Conservation (phyloP, 306 rosid species). For the Morella rubra region DNA sequence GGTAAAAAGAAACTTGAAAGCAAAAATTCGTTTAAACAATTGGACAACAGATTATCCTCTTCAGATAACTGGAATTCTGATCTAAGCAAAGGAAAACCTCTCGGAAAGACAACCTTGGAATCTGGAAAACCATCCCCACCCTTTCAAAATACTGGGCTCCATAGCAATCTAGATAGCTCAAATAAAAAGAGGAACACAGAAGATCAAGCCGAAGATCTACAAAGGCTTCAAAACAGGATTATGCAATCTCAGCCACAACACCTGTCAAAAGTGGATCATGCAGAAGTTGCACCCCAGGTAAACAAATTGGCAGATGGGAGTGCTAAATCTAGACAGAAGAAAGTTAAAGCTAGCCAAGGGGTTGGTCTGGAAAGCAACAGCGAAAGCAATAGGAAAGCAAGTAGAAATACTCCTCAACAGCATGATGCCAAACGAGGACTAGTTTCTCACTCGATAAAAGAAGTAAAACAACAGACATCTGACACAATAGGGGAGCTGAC, state of each 20-base stretch:
- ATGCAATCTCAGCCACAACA: conserved; percentile 54
- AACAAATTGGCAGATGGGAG: conserved; percentile 50
- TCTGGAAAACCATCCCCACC: conserved; percentile 57
- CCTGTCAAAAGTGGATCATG: conserved; percentile 49
- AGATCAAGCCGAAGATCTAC: conserved; percentile 63
- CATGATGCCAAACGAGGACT: conserved; percentile 51
- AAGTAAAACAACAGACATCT: conserved; percentile 55
- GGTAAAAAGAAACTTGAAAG: conserved; percentile 70
- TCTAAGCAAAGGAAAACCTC: conserved; percentile 52
- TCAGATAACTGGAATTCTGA: conserved; percentile 64
- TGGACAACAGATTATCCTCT: conserved; percentile 46
- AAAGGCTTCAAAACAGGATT: conserved; percentile 50
- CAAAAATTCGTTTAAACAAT: conserved; percentile 64
- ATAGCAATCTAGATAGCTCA: conserved; percentile 52
- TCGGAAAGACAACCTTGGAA: conserved; percentile 49
- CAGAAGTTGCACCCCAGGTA: conserved; percentile 46
- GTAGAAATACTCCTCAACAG: conserved; percentile 44
- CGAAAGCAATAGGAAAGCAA: conserved; percentile 68
- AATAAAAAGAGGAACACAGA: conserved; percentile 52
- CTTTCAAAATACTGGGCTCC: conserved; percentile 44
- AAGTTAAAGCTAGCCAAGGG: conserved; percentile 48
- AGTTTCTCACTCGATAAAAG: conserved; percentile 48
- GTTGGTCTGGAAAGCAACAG: conserved; percentile 55
- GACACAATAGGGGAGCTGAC: conserved; percentile 51
- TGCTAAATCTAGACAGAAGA: conserved; percentile 57